Base-by-base conservation (phyloP, 148 eudicot species). In the Heliosperma pusillum region DNA sequence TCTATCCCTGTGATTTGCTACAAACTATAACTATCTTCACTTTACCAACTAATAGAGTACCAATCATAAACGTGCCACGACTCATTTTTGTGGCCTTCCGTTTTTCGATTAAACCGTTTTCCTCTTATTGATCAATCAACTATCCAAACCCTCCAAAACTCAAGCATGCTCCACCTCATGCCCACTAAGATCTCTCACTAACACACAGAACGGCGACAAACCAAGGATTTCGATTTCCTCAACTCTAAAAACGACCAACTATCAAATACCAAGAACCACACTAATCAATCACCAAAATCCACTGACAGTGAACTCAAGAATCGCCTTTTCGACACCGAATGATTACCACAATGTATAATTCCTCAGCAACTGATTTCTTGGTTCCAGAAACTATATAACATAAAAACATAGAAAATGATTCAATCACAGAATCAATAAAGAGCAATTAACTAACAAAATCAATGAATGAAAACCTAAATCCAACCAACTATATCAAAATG, bases 61-160 rank as follows among this genome's bases (percentile, higher is more conserved):
- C 88, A 71, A 83, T 75, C 69, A 79, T 72, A 87, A 83, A 76
- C 53, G 80, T 36, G 11, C 66, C 82, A 80, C 80, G 70, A 22
- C 74, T 66, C 70, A 80, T 72, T 33, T 81, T 52, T 71, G 36
- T 10, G 53, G 11, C 12, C 17, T 27, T 72, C 77, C n/a, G n/a
- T 74, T 70, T 27, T 80, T 82, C 81, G 67, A 83, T 76, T 66
- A 65, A 57, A 58, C 75, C 69, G 74, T 50, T 76, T 61, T 44
- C 57, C 44, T 36, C 78, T 64, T 78, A 22, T 19, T 17, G 26
- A 53, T 66, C 66, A 74, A 69, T 42, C 77, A 26, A 27, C 47
- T 7, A 70, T 20, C 17, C 27, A 16, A 40, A 72, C 30, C 57
- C 66, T 60, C 67, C 36, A 70, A 57, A 52, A 21, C 60, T 47